Evolutionary conservation across 352 stramenopile species (phyloP), one percentile per base, ranked within the genome.

Genomic region (Phytophthora capsici): DNA sequence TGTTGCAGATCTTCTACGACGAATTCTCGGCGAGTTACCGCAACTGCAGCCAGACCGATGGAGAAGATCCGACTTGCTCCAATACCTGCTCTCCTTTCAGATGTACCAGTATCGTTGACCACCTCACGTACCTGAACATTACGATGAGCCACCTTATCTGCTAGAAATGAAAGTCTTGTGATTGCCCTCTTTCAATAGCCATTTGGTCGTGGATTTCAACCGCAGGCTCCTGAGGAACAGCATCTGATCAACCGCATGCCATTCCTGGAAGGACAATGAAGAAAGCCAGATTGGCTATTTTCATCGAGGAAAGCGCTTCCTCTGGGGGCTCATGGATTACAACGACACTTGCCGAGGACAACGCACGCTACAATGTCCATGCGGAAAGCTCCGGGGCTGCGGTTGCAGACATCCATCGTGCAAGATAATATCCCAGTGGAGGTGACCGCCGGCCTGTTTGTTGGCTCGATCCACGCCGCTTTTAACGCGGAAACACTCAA

Each of bases 71-170:
- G 1, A 62, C 48, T 2, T 95, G 87, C 62, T 91, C 84, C 22
- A 69, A 93, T 49, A 61, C 69, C n/a, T 93, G 85, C 72, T 89
- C 82, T 7, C 80, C 82, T 0, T 90, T 91, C 30, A 75, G 83
- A 6, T 92, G 85, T 68, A 92, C 82, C 4, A 95, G 87, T 57
- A 84, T 95, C 46, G 80, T 93, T 10, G 87, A 95, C 68, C 87
- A 95, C 54, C 77, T 95, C 49, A 93, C 81, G 52, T 95, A 95
- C 71, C 69, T 95, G 52, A 95, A 95, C 70, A 87, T 95, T 51
- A 91, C 87, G 13, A 93, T 95, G 84, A 93, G 87, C 67, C 87
- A 95, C 67, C 75, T 95, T 53, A 84, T 92, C 36, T 95, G 87
- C 73, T 95, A 78, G 66, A 66, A 60, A 66, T 58, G 32, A 60